Percentiles rank a stretch among this genome's conserved stretches.
Conservation (phyloP, 768 basidiomycete species). For the Xerocomellus intermedius region DNA sequence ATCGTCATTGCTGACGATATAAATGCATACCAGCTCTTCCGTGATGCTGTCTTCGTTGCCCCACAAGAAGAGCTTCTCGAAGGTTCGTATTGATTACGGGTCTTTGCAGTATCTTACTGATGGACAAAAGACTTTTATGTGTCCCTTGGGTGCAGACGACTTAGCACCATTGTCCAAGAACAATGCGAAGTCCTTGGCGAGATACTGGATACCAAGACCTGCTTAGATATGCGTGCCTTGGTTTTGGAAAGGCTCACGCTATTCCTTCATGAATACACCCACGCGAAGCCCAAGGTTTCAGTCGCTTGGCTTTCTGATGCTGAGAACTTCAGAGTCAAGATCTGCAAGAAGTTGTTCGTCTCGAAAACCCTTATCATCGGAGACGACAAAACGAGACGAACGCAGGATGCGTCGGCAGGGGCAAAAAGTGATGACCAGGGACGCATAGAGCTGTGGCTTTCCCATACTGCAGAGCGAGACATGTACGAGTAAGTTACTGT, state of each 20-base stretch:
- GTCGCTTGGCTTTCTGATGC: not conserved
- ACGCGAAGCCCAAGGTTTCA: not conserved
- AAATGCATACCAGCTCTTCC: not conserved
- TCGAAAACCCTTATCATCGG: not conserved
- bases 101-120: not conserved
- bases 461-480: not conserved
- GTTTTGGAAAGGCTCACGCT: not conserved
- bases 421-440: not conserved
- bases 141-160: not conserved
- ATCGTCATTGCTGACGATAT: slow-evolving; percentile 1
- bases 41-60: not conserved
- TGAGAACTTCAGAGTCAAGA: not conserved
- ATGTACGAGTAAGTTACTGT: not conserved
- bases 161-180: not conserved
- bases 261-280: not conserved
- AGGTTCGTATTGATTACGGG: not conserved
- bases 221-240: not conserved
- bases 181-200: not conserved
- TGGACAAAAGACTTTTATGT: not conserved
- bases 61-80: slow-evolving; percentile 2
- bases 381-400: not conserved
- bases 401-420: not conserved
- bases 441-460: not conserved
- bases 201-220: not conserved
- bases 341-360: not conserved